Conservation (phyloP, 371 early-diverging fungal species). For the Entomophthora muscae region DNA sequence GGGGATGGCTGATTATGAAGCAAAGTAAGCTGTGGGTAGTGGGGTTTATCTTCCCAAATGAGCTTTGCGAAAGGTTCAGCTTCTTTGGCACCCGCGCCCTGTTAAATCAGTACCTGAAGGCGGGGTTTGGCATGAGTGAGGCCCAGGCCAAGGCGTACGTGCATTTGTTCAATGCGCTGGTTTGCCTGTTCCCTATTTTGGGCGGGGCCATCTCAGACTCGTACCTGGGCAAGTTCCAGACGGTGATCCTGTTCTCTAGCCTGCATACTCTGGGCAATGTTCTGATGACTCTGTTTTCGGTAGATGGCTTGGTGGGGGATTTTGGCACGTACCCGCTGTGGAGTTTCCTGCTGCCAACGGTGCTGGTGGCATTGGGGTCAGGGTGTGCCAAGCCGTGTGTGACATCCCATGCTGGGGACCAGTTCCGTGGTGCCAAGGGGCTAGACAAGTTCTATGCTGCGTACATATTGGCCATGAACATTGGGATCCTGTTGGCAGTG, state of each 20-base stretch:
- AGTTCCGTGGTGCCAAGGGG: constrained; percentile 13
- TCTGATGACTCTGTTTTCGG: constrained; percentile 5
- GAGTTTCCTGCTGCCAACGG: neutral
- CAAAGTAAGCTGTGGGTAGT: too few relatives aligned
- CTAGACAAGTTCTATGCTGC: constrained; percentile 4
- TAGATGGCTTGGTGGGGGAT: neutral
- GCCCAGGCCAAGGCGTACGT: constrained; percentile 15
- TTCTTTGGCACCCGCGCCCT: constrained; percentile 11
- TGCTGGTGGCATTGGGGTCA: constrained; percentile 16
- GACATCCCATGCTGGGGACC: constrained; percentile 28
- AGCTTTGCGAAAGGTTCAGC: constrained; percentile 14
- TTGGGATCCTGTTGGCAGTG: neutral
- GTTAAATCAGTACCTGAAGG: constrained; percentile 11
- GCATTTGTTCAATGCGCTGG: constrained; percentile 28
- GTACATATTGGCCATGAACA: constrained; percentile 3
- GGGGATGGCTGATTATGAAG: too few relatives aligned
- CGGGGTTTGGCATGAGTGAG: constrained; percentile 10
- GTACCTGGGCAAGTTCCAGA: constrained; percentile 44
- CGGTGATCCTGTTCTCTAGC: constrained; percentile 23
- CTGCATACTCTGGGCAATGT: constrained; percentile 4
- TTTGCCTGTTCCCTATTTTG: constrained; percentile 41
- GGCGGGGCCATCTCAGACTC: too few relatives aligned
- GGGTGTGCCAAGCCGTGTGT: constrained; percentile 31
- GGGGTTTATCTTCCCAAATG: constrained; percentile 14
- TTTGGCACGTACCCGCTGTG: neutral